Evolutionary conservation across 768 basidiomycete genomes (phyloP), one percentile per base, ranked within the genome.

Genomic region (Multifurca ochricompacta): DNA sequence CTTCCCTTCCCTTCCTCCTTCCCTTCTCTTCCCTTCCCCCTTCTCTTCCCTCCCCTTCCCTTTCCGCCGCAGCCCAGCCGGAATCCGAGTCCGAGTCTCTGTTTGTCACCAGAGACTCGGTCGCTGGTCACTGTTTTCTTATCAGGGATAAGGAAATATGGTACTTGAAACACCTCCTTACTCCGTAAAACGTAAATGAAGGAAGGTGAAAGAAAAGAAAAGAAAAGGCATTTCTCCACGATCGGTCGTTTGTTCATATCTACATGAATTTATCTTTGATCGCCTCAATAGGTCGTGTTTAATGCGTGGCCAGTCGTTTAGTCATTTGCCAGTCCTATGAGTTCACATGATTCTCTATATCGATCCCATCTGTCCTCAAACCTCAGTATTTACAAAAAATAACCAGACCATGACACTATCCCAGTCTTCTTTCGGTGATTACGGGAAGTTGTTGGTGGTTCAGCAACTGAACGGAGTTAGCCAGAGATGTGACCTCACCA

Each of bases 311-410:
- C 39, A 51, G 41, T 13, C 37, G 27, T 51, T 45, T 51, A 36
- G 31, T 48, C 37, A 47, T 44, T 16, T 50, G 41, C 4, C 32
- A 30, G 18, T 35, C 9, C 31, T 11, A 48, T 27, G 35, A 27
- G 41, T 46, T 54, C 53, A 54, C 53, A 54, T 54, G 53, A 54
- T 48, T 11, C 39, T 47, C 46, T 54, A 42, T 52, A 57, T 57
- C 56, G 56, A 57, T 57, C 9, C 50, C 55, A 51, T 51, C 49
- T 37, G 47, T 43, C 53, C n/a, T n/a, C 46, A 34, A 54, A 27
- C 34, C 39, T 21, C 21, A 50, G 35, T 19, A n/a, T 16, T 35
- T 34, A 35, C 28, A 8, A 39, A 31, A n/a, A 48, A 30, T 3
- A 21, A 23, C 30, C 49, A 42, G 54, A 51, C 37, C 7, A 46